Evolutionary conservation across 371 early-diverging fungal genomes (phyloP).

Genomic region (Mortierella sp.): DNA sequence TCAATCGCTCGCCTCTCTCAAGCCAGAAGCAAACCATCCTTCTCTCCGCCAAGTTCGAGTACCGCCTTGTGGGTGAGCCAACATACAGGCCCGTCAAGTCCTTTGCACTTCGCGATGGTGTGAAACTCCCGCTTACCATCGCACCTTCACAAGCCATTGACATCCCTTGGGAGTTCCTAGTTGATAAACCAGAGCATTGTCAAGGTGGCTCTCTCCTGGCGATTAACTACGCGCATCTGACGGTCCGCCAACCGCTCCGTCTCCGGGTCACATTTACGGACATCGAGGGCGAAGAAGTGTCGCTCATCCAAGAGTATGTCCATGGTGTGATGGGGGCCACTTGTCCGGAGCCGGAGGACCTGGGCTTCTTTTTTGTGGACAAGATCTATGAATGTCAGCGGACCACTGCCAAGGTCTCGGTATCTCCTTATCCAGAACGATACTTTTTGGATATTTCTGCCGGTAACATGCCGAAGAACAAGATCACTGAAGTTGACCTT

Average conservation of each 20-base stretch:
- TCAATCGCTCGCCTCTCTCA: conserved; percentile 24
- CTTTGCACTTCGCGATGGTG: conserved; percentile 14
- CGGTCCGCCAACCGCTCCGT: conserved; percentile 42
- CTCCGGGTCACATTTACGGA: conserved; percentile 39
- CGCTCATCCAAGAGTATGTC: conserved; percentile 52
- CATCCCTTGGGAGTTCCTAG: conserved; percentile 26
- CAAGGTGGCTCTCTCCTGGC: conserved; percentile 15
- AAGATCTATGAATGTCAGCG: conserved; percentile 26
- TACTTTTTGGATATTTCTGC: neutral
- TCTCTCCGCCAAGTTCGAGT: conserved; percentile 31
- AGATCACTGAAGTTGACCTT: conserved; percentile 17
- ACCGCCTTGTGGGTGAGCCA: conserved; percentile 53
- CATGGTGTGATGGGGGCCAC: conserved; percentile 15
- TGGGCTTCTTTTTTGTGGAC: conserved; percentile 51
- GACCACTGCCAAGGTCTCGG: conserved; percentile 6
- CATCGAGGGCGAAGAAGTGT: conserved; percentile 39
- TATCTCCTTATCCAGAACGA: neutral
- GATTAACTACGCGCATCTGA: conserved; percentile 34
- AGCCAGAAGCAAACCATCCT: conserved; percentile 36
- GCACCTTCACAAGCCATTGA: conserved; percentile 39
- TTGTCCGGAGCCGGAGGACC: conserved; percentile 12
- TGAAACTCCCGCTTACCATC: conserved; percentile 33
- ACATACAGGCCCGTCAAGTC: conserved; percentile 31
- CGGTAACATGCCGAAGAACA: neutral
- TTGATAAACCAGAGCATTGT: conserved; percentile 30